Base-by-base conservation (phyloP, 2,329 filamentous ascomycete genomes). In the Akanthomyces lecanii region DNA sequence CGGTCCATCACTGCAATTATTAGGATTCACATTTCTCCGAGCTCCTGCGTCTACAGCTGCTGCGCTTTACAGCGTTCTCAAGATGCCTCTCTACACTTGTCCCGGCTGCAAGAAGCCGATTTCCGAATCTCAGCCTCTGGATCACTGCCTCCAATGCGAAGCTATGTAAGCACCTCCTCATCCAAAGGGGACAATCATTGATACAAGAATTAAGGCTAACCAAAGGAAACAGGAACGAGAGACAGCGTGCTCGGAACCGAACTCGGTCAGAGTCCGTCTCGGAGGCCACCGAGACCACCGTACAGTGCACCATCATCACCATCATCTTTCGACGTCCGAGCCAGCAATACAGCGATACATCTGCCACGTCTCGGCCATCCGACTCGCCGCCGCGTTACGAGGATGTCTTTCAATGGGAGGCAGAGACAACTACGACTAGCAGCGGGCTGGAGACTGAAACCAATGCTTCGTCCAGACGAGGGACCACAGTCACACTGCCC, bases 61-160 rank as follows among this genome's bases (percentile, higher is more conserved):
- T 2, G 6, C 12, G 6, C 12, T 5, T 21, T 2, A 1, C 11
- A 3, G 5, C 14, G 3, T 16, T 28, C 38, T 30, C n/a, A 51
- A n/a, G 23, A 64, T 64, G 62, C 28, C 62, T 42, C 48, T 61
- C 42, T 64, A 64, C 18, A 56, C 51, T 30, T 64, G 57, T 38
- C 56, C 56, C 25, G 62, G 62, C 21, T 64, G 62, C 52, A 38
- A 55, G 38, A 47, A 45, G 40, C 56, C 52, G n/a, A 59, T 64
- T n/a, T 56, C 62, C 25, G 57, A 56, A 11, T 51, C 62, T 10
- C 62, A 64, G 45, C 50, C 62, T 52, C 51, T 61, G 6, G 57
- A 60, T 23, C 55, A 64, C 45, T 64, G 62, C 52, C 44, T 64
- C 2, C 44, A 51, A 12, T 64, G 62, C 45, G 56, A 40, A 14